A percentile compares a stretch with the other conserved stretches of the same genome.
phyloP scores from a whole-genome alignment of 805 yeast species.

The Lipomyces oligophaga region DNA sequence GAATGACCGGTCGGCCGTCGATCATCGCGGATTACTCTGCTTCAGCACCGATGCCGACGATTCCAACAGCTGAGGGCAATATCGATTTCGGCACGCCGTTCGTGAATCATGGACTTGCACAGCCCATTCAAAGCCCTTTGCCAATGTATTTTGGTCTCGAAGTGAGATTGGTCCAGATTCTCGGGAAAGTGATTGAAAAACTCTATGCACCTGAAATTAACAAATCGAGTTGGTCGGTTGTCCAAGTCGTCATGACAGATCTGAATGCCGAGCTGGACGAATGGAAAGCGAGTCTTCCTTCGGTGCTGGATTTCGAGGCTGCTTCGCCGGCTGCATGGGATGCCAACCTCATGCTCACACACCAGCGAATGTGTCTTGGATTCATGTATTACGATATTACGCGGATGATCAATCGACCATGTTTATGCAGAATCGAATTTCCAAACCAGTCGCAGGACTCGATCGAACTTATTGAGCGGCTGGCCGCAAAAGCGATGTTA shows the following conservation, averaged over 20 bases:
- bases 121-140: constrained; percentile 2
- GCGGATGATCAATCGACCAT: constrained; percentile 20
- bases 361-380: constrained; percentile 10
- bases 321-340: no score
- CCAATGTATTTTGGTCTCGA: constrained; percentile 10
- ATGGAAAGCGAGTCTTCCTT: constrained; percentile 14
- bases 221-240: constrained; percentile 8
- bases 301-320: constrained; percentile 1
- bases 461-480: constrained; percentile 1
- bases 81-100: constrained; percentile 17
- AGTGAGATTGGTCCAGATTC: constrained; percentile 7
- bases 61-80: constrained; percentile 15
- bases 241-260: constrained; percentile 9
- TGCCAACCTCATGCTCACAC: no score
- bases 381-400: constrained; percentile 9
- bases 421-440: constrained; percentile 13
- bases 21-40: constrained; percentile 10
- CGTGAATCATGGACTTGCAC: background rate
- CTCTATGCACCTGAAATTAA: constrained; percentile 15
- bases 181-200: constrained; percentile 18
- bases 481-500: constrained; percentile 13
- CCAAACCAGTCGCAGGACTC: constrained; percentile 19
- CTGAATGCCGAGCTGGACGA: constrained; percentile 5
- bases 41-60: constrained; percentile 16
- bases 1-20: constrained; percentile 22